Conservation (phyloP, 208 protist genomes). For the Leishmania turanica region DNA sequence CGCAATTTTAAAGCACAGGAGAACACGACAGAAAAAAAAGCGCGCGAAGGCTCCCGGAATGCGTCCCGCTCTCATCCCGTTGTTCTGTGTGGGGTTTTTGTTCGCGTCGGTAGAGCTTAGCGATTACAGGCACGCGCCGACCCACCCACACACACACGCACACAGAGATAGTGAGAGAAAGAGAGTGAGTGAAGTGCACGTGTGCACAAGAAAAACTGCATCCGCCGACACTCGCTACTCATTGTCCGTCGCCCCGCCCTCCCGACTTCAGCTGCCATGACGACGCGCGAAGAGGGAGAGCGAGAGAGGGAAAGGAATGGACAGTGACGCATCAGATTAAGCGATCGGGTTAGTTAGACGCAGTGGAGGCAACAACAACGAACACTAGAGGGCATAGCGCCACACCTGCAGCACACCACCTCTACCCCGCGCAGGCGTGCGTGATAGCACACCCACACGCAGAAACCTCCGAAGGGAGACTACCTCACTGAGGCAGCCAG, state of each 20-base stretch:
- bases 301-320: not conserved
- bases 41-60: not conserved
- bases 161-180: no score
- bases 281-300: not conserved
- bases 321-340: not conserved
- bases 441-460: not conserved
- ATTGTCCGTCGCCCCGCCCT: not conserved
- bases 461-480: not conserved
- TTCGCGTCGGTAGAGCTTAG: not conserved
- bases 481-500: conserved; percentile 16
- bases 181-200: no score
- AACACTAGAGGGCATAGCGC: not conserved
- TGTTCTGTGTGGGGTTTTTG: not conserved
- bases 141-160: no score
- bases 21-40: not conserved
- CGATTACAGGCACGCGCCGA: not conserved
- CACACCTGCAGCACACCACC: not conserved
- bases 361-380: not conserved
- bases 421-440: not conserved
- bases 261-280: not conserved
- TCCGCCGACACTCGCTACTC: no score
- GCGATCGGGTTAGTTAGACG: conserved; percentile 8
- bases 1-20: not conserved
- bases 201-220: not conserved
- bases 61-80: not conserved